phyloP scores from a whole-genome alignment of 768 basidiomycete species.

The Lenzites betulinus region DNA sequence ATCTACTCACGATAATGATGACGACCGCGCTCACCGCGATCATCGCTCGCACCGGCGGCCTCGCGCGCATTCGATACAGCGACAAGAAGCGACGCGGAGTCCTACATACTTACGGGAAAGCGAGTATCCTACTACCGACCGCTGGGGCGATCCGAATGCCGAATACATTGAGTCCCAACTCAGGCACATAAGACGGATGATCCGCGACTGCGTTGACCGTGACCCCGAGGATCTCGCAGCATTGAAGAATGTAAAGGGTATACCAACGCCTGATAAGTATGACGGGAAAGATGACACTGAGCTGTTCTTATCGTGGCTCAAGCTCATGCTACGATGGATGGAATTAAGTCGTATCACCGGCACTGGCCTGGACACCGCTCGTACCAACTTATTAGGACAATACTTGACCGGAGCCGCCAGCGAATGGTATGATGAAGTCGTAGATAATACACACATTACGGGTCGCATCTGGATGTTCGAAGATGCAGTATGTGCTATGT shows the following conservation, averaged over 20 bases:
- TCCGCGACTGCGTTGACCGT: too few species aligned
- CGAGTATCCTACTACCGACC: too few species aligned
- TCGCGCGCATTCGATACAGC: too few species aligned
- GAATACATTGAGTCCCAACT: too few species aligned
- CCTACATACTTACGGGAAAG: too few species aligned
- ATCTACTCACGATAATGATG: too few species aligned
- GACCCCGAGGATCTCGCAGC: neutral
- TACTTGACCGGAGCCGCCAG: neutral
- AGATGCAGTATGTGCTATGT: neutral
- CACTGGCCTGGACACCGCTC: neutral
- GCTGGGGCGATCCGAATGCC: too few species aligned
- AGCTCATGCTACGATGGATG: neutral
- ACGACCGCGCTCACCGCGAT: too few species aligned
- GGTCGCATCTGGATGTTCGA: neutral
- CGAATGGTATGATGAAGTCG: neutral
- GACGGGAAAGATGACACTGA: slow-evolving; percentile 1
- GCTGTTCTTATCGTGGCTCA: neutral
- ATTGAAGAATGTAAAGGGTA: neutral
- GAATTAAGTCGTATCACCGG: neutral
- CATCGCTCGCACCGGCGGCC: too few species aligned
- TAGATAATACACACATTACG: neutral
- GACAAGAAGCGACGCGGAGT: too few species aligned
- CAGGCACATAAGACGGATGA: too few species aligned
- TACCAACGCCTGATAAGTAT: neutral
- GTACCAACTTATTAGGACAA: neutral